These are phyloP conservation scores for Buxus sempervirens DNA, from an alignment of 164 flowering plant genomes.

Conservation along the genomic window DNA sequence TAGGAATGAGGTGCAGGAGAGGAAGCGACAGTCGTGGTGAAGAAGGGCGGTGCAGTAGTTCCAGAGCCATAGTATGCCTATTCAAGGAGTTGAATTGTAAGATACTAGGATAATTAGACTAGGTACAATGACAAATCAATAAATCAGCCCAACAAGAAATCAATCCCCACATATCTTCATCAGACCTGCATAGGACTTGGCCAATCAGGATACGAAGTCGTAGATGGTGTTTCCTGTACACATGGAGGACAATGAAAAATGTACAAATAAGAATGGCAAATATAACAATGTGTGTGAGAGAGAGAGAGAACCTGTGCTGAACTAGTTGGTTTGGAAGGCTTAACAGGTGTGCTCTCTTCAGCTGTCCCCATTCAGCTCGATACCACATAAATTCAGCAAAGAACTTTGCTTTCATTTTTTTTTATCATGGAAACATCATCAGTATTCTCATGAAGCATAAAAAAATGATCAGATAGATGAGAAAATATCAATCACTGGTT, in stretches of 20 bases:
- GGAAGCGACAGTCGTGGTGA: slow-evolving; percentile 59
- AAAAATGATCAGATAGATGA: slow-evolving; percentile 1
- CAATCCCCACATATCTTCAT: slow-evolving; percentile 1
- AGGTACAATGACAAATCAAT: not conserved
- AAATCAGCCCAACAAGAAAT: not conserved
- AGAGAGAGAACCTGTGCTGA: slow-evolving; percentile 2
- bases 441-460: not conserved
- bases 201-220: slow-evolving; percentile 52
- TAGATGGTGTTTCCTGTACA: not conserved
- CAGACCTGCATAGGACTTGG: slow-evolving; percentile 77
- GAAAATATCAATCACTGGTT: not conserved
- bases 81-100: slow-evolving; percentile 19
- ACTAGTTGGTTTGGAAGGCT: not conserved
- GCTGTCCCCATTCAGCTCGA: slow-evolving; percentile 25
- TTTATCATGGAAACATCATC: not conserved
- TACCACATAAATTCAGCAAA: not conserved
- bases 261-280: not conserved
- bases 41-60: slow-evolving; percentile 64
- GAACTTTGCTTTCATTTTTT: not conserved
- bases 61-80: slow-evolving; percentile 91
- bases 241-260: not conserved
- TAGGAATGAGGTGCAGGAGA: slow-evolving; percentile 85
- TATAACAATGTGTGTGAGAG: not conserved
- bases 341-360: slow-evolving; percentile 58
- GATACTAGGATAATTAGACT: slow-evolving; percentile 12